These are phyloP conservation scores for Linderniella brevidens DNA, from an alignment of 257 asterid species.

Conservation along the genomic window DNA sequence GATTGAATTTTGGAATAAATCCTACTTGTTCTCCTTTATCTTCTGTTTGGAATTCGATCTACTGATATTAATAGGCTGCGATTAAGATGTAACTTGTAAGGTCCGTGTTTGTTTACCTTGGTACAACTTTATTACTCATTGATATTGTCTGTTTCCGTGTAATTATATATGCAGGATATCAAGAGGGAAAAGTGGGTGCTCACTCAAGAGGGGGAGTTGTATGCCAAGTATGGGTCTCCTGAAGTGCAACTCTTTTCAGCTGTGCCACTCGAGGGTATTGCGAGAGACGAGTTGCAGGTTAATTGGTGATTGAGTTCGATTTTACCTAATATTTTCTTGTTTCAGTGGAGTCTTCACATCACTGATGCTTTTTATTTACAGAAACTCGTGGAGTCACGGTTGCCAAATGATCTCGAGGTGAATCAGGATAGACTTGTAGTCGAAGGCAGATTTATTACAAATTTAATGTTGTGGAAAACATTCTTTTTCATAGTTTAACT, in stretches of 20 bases:
- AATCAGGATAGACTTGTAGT: neutral
- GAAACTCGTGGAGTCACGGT: conserved; percentile 13
- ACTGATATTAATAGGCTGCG: too few relatives aligned
- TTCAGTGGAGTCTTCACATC: conserved; percentile 8
- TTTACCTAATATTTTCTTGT: conserved; percentile 4
- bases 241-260: conserved; percentile 67
- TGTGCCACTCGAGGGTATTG: conserved; percentile 61
- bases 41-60: too few relatives aligned
- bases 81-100: too few relatives aligned
- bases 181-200: conserved; percentile 77
- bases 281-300: conserved; percentile 73
- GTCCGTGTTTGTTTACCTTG: too few relatives aligned
- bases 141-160: too few relatives aligned
- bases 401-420: conserved; percentile 29
- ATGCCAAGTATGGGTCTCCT: conserved; percentile 67
- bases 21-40: too few relatives aligned
- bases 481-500: too few relatives aligned
- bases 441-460: neutral
- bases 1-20: too few relatives aligned
- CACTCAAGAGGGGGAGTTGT: conserved; percentile 59
- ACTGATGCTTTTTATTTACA: conserved; percentile 14
- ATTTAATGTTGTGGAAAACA: too few relatives aligned
- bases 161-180: conserved; percentile 36
- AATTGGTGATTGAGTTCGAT: conserved; percentile 4
- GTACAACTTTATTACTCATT: too few relatives aligned